Base-by-base conservation (phyloP, 176 grass and related monocot species). In the Saccharum officinarum region DNA sequence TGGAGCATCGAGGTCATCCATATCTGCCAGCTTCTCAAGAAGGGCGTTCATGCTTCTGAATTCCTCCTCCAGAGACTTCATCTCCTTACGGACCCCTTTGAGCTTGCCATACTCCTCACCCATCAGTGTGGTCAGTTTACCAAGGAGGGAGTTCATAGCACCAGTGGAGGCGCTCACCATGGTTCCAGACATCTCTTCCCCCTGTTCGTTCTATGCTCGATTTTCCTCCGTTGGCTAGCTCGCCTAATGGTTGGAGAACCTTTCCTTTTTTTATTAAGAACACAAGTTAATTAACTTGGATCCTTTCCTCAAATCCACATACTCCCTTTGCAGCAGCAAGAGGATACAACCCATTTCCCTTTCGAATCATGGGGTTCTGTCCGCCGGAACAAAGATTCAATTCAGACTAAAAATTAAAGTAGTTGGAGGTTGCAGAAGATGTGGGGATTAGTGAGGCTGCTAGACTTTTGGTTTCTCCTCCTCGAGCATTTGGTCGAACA, bases 91-190 rank as follows among this genome's bases (percentile, higher is more conserved):
- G 14, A 84, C 30, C 0, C 45, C 61, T 65, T 38, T 84, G 4
- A 84, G 25, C 42, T 84, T 76, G 22, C 4, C 14, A 8, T 39
- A 84, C 42, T 84, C 71, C 8, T 84, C 44, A 15, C 82, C 60
- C 82, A 84, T 84, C 59, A 76, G 42, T 3, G 22, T 18, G 14
- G 77, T 7, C 9, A 67, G 77, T 62, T 80, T 80, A 17, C 40
- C 4, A 14, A 80, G 77, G 40, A 80, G 62, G 7, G 77, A 80
- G 40, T 67, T 80, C 16, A 80, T 18, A 15, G n/a, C 40, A 22
- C 61, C 61, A 4, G 38, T 76, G 1, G 60, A 84, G 5, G 41
- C 42, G 2, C 82, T 76, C 30, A 49, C 60, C 71, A 66, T 77
- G 22, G 42, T 4, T 66, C 22, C 20, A 3, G 8, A 20, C 82